Conservation (phyloP, 495 filamentous ascomycete genomes). For the Neurospora sp. region DNA sequence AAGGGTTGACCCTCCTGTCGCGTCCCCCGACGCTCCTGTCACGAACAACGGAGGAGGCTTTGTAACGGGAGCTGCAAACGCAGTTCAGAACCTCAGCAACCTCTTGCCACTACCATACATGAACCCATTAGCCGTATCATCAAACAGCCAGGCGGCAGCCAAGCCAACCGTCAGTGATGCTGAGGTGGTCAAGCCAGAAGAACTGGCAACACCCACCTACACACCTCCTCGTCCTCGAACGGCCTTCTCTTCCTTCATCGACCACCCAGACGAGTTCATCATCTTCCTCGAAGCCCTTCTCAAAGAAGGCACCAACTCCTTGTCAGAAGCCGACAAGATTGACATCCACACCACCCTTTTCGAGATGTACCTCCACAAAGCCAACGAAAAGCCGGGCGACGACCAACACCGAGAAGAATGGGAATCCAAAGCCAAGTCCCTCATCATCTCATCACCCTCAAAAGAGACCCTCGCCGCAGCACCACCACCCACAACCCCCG, state of each 20-base stretch:
- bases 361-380: slow-evolving; percentile 92
- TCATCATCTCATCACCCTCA: slow-evolving; percentile 53
- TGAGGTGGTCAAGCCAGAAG: slow-evolving; percentile 17
- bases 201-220: slow-evolving; percentile 37
- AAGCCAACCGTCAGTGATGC: slow-evolving; percentile 30
- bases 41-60: slow-evolving; percentile 32
- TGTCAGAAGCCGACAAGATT: slow-evolving; percentile 58
- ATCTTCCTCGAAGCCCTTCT: slow-evolving; percentile 80
- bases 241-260: slow-evolving; percentile 93
- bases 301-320: slow-evolving; percentile 41
- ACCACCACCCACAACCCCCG: slow-evolving; percentile 13
- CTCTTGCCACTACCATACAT: slow-evolving; percentile 83
- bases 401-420: slow-evolving; percentile 59
- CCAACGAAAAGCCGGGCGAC: slow-evolving; percentile 57
- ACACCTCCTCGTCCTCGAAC: slow-evolving; percentile 71
- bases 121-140: slow-evolving; percentile 44
- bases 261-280: slow-evolving; percentile 84
- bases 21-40: slow-evolving; percentile 26
- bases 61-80: slow-evolving; percentile 50
- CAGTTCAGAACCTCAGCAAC: slow-evolving; percentile 72
- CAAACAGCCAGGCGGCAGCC: slow-evolving; percentile 26
- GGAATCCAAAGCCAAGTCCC: slow-evolving; percentile 82
- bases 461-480: slow-evolving; percentile 37
- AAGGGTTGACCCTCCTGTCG: slow-evolving; percentile 51
- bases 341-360: slow-evolving; percentile 95